A percentile compares a stretch with the other conserved stretches of the same genome.
phyloP scores from a whole-genome alignment of 2,329 filamentous ascomycete species.

The Cladosporium colombiae region DNA sequence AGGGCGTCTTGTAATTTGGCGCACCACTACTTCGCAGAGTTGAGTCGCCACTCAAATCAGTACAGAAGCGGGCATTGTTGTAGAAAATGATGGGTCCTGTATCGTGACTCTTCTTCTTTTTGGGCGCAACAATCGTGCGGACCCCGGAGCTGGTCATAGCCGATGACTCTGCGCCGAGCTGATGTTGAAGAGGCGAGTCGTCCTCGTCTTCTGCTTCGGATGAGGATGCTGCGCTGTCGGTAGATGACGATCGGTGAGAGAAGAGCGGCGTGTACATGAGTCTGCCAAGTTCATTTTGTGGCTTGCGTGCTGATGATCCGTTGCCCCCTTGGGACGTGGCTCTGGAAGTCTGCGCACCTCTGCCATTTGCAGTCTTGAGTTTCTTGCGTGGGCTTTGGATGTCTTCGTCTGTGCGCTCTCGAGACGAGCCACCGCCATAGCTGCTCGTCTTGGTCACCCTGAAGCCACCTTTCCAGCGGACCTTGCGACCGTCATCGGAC shows the following conservation, averaged over 20 bases:
- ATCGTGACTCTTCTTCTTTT: constrained; percentile 48
- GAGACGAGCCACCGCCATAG: constrained; percentile 44
- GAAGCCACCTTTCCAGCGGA: constrained; percentile 73
- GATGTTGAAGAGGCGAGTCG: constrained; percentile 34
- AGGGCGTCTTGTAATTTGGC: background rate
- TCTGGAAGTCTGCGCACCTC: background rate
- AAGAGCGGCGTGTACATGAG: constrained; percentile 52
- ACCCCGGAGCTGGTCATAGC: constrained; percentile 50
- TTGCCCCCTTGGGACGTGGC: constrained; percentile 4
- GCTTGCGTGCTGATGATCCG: constrained; percentile 15
- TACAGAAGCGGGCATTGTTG: constrained; percentile 76
- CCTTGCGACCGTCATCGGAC: constrained; percentile 73
- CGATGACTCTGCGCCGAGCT: constrained; percentile 41
- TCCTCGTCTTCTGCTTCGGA: constrained; percentile 37
- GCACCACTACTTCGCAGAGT: constrained; percentile 20
- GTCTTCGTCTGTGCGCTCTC: constrained; percentile 25
- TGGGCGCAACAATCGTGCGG: constrained; percentile 44
- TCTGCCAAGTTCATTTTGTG: constrained; percentile 35
- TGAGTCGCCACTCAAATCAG: constrained; percentile 71
- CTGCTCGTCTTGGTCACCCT: constrained; percentile 65
- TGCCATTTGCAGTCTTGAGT: constrained; percentile 29
- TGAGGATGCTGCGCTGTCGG: constrained; percentile 42
- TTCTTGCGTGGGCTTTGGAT: constrained; percentile 32
- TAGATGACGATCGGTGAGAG: constrained; percentile 46
- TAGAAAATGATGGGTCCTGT: constrained; percentile 84